phyloP scores from a whole-genome alignment of 345 rosid species.

The Pseudoturritis turrita region DNA sequence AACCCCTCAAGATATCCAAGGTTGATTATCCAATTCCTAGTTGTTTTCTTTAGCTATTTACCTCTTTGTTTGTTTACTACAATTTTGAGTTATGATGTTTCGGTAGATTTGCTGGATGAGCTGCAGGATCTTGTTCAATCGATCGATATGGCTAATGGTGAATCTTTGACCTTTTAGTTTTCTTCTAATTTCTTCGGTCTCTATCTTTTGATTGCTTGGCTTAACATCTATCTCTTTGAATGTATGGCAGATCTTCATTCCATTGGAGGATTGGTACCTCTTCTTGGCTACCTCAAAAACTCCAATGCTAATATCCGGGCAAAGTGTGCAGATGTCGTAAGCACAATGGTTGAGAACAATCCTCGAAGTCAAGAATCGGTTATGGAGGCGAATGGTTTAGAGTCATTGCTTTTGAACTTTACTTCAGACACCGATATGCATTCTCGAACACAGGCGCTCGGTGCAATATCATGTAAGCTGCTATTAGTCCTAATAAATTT shows the following conservation, averaged over 20 bases:
- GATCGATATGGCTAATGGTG: constrained; percentile 33
- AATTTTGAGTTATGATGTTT: not conserved
- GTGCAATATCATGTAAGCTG: constrained; percentile 85
- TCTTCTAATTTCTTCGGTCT: not conserved
- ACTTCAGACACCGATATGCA: constrained; percentile 56
- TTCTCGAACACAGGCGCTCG: constrained; percentile 73
- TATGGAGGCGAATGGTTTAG: constrained; percentile 43
- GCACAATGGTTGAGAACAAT: constrained; percentile 87
- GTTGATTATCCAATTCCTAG: constrained; percentile 11
- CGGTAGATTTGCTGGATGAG: constrained; percentile 30
- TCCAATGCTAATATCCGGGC: constrained; percentile 70
- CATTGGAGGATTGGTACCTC: constrained; percentile 23
- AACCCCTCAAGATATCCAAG: constrained; percentile 61
- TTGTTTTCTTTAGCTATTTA: not conserved
- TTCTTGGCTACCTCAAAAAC: constrained; percentile 22
- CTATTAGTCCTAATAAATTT: not conserved
- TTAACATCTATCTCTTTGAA: not conserved
- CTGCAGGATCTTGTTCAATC: constrained; percentile 32
- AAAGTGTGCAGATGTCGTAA: constrained; percentile 76
- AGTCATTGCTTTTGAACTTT: constrained; percentile 34
- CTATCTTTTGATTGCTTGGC: not conserved
- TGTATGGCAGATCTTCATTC: constrained; percentile 26
- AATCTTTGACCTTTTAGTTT: not conserved
- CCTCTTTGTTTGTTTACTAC: not conserved
- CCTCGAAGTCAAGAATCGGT: constrained; percentile 55